phyloP scores from a whole-genome alignment of 257 asterid genomes.

The Solanum chiquidenum region DNA sequence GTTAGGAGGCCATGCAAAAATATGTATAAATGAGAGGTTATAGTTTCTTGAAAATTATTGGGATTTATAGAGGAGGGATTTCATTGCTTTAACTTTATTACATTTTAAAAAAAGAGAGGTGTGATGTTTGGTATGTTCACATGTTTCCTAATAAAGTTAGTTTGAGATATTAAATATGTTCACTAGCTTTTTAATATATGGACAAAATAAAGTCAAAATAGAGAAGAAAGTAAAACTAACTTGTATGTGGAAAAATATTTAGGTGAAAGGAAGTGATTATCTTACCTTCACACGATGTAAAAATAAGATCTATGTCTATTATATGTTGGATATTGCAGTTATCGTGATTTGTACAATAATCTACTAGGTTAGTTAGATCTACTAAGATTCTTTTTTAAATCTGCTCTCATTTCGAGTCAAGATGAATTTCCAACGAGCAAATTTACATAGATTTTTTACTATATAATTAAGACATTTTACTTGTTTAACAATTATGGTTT shows the following conservation, averaged over 20 bases:
- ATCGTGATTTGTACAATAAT: background rate
- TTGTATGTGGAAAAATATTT: background rate
- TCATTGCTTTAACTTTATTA: background rate
- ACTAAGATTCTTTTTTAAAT: background rate
- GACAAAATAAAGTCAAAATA: background rate
- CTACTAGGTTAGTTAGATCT: no score
- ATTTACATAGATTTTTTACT: background rate
- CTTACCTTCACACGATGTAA: no score
- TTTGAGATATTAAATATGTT: background rate
- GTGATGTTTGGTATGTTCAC: background rate
- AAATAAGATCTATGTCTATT: no score
- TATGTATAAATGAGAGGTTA: background rate
- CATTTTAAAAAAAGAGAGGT: background rate
- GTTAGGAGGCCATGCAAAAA: constrained; percentile 3
- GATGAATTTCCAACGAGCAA: background rate
- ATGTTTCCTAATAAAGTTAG: background rate
- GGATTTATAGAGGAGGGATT: background rate
- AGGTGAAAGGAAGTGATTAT: background rate
- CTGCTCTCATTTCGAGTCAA: background rate
- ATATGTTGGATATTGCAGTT: no score
- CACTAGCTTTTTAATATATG: background rate
- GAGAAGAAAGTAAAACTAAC: background rate
- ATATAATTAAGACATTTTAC: background rate
- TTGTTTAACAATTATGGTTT: background rate
- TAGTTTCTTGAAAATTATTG: background rate